Evolutionary conservation across 2,329 filamentous ascomycete genomes (phyloP), one percentile per base, ranked within the genome.

Genomic region (Arachnopeziza araneosa): DNA sequence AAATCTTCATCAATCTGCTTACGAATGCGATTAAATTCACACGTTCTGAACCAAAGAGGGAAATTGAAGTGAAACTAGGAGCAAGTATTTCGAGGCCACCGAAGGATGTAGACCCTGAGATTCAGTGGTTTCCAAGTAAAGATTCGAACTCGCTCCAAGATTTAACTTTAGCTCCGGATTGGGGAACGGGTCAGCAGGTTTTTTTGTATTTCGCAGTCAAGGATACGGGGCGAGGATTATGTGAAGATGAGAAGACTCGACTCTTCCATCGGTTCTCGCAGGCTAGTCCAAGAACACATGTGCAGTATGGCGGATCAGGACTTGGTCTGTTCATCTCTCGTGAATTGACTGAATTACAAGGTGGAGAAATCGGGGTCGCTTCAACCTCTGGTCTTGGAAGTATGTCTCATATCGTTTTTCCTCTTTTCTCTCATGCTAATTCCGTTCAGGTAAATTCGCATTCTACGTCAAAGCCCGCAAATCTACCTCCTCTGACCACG

Each of bases 281-380:
- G 71, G 86, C 86, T 0, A 75, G 71, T 0, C 75, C 76, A 0
- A 68, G 74, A 26, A 78, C 76, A 0, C 76, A 78, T 60, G 86
- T 86, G 0, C 81, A 85, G 63, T 88, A 88, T 58, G 85, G 85
- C 1, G 85, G 85, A 6, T 83, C 86, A 0, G 90, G 90, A 0
- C 79, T 95, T 1, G 90, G 90, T 0, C 77, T 93, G 0, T 93
- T 92, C 72, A 93, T 93, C 64, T 90, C 86, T 48, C 82, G 89
- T 24, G 84, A 90, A 58, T 79, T 95, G n/a, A 90, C 89, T 0
- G 90, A 93, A 70, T 77, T 93, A 12, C 89, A 93, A 71, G 89
- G 89, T 22, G 90, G 90, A 3, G 86, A 90, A 62, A 92, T 95
- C 53, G 90, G 89, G 1, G 87, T 93, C 6, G 78, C 82, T 1